Evolutionary conservation across 2,329 filamentous ascomycete species (phyloP).

Genomic region (Chalaropsis thielavioides): DNA sequence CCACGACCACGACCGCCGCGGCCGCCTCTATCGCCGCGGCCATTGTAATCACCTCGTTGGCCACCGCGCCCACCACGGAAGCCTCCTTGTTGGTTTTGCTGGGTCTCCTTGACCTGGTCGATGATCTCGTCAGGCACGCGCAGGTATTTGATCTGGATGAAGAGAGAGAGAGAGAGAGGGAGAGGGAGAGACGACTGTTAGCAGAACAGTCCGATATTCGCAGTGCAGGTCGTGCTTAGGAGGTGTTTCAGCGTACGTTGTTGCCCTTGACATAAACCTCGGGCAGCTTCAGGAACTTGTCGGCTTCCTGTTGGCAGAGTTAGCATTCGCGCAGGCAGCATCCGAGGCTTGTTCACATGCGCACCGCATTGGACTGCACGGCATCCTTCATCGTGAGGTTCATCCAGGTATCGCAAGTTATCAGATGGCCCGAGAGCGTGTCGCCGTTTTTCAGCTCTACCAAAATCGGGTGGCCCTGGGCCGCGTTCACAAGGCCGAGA

Average conservation of each 20-base stretch:
- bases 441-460: constrained; percentile 97
- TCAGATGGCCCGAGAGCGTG: constrained; percentile 88
- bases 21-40: constrained; percentile 41
- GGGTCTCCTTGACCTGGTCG: constrained; percentile 83
- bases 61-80: constrained; percentile 53
- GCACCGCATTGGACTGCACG: constrained; percentile 76
- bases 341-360: constrained; percentile 19
- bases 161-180: background rate
- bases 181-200: constrained; percentile 20
- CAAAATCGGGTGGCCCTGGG: constrained; percentile 94
- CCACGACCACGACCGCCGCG: constrained; percentile 34
- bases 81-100: constrained; percentile 51
- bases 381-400: constrained; percentile 96
- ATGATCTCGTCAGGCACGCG: constrained; percentile 94
- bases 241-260: constrained; percentile 53
- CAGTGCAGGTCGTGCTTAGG: background rate
- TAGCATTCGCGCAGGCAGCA: constrained; percentile 16
- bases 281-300: constrained; percentile 80
- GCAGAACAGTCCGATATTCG: background rate
- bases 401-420: constrained; percentile 99
- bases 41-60: constrained; percentile 43
- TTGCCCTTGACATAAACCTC: constrained; percentile 97
- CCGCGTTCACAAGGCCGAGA: constrained; percentile 78
- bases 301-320: constrained; percentile 53
- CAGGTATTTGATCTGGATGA: constrained; percentile 82